Conservation (phyloP, 805 yeast species). For the Blastobotrys muscicola region DNA sequence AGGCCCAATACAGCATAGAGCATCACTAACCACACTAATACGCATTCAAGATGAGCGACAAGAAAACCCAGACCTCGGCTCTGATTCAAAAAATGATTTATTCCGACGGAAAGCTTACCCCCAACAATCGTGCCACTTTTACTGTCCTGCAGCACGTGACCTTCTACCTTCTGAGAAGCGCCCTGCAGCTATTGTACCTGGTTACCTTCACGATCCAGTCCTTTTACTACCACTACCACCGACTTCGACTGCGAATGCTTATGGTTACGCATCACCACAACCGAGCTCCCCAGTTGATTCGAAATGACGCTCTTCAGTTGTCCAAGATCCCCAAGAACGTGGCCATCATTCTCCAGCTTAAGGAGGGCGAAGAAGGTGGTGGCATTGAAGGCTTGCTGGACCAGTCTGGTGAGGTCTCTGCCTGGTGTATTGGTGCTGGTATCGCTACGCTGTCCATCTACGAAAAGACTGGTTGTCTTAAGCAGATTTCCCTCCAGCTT, state of each 20-base stretch:
- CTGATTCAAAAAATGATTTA: no score
- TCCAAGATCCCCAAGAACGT: constrained; percentile 69
- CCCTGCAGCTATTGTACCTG: constrained; percentile 12
- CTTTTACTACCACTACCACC: constrained; percentile 12
- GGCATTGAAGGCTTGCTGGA: constrained; percentile 75
- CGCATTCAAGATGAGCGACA: no score
- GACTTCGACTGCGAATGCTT: constrained; percentile 9
- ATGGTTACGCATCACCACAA: constrained; percentile 18
- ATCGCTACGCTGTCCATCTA: constrained; percentile 61
- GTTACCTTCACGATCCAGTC: constrained; percentile 6
- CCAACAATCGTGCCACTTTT: no score
- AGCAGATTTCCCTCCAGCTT: constrained; percentile 28
- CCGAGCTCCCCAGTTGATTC: constrained; percentile 61
- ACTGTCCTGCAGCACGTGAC: neutral
- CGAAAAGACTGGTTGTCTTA: constrained; percentile 67
- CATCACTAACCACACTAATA: no score
- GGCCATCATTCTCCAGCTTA: constrained; percentile 65
- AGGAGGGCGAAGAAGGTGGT: constrained; percentile 72
- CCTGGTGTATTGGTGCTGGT: constrained; percentile 92
- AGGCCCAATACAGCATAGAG: no score
- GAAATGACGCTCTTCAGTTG: constrained; percentile 68
- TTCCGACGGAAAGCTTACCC: no score
- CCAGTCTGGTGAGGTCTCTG: constrained; percentile 64
- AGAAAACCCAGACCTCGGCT: no score
- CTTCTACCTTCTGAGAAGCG: constrained; percentile 10